Conservation (phyloP, 768 basidiomycete species). For the Tylopilus sp. region DNA sequence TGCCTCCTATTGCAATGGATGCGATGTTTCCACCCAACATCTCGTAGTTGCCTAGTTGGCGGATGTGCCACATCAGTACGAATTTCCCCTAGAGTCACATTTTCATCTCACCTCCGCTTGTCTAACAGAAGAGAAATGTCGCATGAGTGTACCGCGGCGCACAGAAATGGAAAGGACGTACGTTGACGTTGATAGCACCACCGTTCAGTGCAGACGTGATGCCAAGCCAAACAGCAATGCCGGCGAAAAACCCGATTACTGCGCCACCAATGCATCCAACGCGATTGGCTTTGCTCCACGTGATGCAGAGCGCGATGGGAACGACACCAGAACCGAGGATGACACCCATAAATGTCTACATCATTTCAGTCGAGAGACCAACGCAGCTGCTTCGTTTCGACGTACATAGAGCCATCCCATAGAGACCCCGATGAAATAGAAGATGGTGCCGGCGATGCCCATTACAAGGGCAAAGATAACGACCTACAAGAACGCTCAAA, state of each 20-base stretch:
- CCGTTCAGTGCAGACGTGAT: constrained; percentile 69
- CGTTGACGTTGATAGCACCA: constrained; percentile 66
- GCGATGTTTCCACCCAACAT: constrained; percentile 93
- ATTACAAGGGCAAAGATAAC: constrained; percentile 70
- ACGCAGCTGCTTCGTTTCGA: constrained; percentile 9
- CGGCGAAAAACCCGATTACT: constrained; percentile 62
- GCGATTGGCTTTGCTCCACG: constrained; percentile 85
- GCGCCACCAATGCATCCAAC: constrained; percentile 79
- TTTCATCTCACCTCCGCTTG: constrained; percentile 47
- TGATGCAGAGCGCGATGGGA: constrained; percentile 81
- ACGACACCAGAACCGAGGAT: constrained; percentile 83
- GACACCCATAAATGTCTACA: constrained; percentile 83
- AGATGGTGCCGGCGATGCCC: constrained; percentile 80
- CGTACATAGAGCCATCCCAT: constrained; percentile 92
- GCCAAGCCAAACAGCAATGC: constrained; percentile 82
- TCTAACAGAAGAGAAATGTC: constrained; percentile 26
- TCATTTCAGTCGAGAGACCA: background rate
- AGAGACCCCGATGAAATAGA: constrained; percentile 87
- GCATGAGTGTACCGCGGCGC: background rate
- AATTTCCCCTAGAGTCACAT: constrained; percentile 3
- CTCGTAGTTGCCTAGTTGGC: constrained; percentile 42
- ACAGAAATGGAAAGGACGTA: constrained; percentile 28
- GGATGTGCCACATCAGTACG: background rate
- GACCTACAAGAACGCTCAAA: constrained; percentile 40
- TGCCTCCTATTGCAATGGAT: constrained; percentile 75